Conservation (phyloP, 257 asterid species). For the Echium plantagineum region DNA sequence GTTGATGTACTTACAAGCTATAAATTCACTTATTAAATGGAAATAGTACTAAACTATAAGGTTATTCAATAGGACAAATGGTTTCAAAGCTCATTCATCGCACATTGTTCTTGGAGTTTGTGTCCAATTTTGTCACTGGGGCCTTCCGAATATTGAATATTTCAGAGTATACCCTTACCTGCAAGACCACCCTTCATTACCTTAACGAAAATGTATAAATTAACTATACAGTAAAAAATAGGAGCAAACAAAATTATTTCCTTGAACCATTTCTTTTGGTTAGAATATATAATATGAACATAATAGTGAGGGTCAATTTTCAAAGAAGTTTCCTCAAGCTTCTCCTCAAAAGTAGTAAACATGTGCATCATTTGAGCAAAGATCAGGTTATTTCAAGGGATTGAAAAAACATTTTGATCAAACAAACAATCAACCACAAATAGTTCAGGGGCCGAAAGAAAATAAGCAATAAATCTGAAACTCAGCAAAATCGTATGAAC, state of each 20-base stretch:
- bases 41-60: not conserved
- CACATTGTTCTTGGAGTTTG: conserved; percentile 80
- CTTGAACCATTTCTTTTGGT: conserved; percentile 34
- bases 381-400: no score
- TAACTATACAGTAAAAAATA: conserved; percentile 26
- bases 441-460: no score
- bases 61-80: not conserved
- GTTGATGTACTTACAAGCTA: no score
- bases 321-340: conserved; percentile 71
- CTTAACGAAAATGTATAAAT: conserved; percentile 32
- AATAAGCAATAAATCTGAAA: no score
- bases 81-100: not conserved
- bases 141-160: conserved; percentile 71
- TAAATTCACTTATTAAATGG: not conserved
- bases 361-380: no score
- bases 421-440: no score
- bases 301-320: conserved; percentile 62
- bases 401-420: no score
- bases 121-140: conserved; percentile 60
- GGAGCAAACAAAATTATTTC: conserved; percentile 36
- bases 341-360: conserved; percentile 74
- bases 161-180: conserved; percentile 60
- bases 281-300: conserved; percentile 53
- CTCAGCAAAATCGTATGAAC: no score
- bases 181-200: conserved; percentile 41